Evolutionary conservation across 257 asterid species (phyloP).

Genomic region (Jacaranda copaia): DNA sequence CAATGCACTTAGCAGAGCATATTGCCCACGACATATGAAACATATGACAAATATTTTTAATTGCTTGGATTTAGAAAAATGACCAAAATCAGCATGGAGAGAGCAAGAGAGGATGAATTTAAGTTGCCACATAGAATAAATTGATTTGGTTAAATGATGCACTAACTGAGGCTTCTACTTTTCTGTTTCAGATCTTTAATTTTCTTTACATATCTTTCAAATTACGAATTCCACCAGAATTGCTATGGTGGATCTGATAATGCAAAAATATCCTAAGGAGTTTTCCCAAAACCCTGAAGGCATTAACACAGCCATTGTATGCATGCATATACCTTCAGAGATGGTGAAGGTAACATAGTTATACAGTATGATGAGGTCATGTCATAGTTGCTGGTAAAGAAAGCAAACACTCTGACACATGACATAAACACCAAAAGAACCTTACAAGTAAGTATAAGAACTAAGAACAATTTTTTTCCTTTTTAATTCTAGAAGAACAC

Average conservation of each 20-base stretch:
- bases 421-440: no score
- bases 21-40: no score
- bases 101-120: no score
- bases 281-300: neutral
- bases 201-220: neutral
- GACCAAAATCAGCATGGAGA: no score
- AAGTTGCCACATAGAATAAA: no score
- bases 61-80: no score
- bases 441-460: no score
- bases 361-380: no score
- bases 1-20: no score
- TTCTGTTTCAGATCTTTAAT: neutral
- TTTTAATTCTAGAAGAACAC: neutral
- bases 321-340: neutral
- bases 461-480: no score
- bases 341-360: slow-evolving; percentile 9
- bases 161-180: slow-evolving; percentile 5
- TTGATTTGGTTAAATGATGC: neutral
- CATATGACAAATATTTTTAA: no score
- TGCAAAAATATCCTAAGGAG: neutral
- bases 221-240: neutral
- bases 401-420: neutral
- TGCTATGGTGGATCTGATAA: neutral
- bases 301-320: neutral
- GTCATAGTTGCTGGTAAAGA: no score